Conservation (phyloP, 345 rosid genomes). For the Aquilaria yunnanensis region DNA sequence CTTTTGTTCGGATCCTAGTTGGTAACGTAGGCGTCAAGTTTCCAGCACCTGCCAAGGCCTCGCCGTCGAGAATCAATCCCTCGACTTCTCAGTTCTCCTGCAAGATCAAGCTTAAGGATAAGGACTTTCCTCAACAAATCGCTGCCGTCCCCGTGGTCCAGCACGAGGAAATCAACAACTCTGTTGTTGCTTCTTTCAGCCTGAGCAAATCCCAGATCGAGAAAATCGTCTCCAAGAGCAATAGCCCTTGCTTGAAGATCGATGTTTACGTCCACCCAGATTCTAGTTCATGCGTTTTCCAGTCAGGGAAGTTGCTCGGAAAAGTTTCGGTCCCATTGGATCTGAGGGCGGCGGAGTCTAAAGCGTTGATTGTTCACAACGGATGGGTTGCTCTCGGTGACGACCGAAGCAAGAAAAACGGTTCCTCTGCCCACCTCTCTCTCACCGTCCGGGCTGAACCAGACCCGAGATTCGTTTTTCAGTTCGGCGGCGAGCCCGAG, state of each 20-base stretch:
- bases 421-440: conserved; percentile 39
- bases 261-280: conserved; percentile 38
- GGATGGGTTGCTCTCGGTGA: conserved; percentile 61
- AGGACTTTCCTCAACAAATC: conserved; percentile 37
- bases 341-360: conserved; percentile 49
- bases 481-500: too few species aligned
- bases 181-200: conserved; percentile 59
- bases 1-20: conserved; percentile 69
- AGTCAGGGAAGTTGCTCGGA: conserved; percentile 56
- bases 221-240: conserved; percentile 16
- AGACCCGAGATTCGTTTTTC: conserved; percentile 84
- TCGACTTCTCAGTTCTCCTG: conserved; percentile 39
- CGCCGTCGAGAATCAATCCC: conserved; percentile 22
- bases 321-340: conserved; percentile 48
- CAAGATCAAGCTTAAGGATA: conserved; percentile 48
- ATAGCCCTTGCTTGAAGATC: conserved; percentile 26
- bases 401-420: conserved; percentile 21
- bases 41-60: conserved; percentile 28
- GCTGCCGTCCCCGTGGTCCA: conserved; percentile 30
- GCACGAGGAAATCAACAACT: conserved; percentile 14
- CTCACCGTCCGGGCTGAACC: conserved; percentile 60
- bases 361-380: conserved; percentile 47
- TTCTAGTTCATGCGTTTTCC: conserved; percentile 38
- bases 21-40: conserved; percentile 70
- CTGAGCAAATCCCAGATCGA: conserved; percentile 48